These are phyloP conservation scores for Aureobasidium zeae DNA, from an alignment of 2,329 filamentous ascomycete species.

Conservation along the genomic window DNA sequence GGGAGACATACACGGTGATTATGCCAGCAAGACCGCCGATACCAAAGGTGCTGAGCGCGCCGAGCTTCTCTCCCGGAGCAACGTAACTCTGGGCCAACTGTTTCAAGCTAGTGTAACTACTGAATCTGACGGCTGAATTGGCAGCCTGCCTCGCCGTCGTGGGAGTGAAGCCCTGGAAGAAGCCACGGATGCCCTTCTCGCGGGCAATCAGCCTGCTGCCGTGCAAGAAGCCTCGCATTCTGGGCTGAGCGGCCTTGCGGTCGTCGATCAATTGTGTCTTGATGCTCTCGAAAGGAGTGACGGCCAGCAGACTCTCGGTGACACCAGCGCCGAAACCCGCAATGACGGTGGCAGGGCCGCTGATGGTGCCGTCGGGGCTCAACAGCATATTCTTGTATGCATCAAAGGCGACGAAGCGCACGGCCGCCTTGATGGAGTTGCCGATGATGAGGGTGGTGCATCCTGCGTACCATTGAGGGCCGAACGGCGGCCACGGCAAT, in stretches of 20 bases:
- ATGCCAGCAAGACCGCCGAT: conserved; percentile 82
- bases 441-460: conserved; percentile 96
- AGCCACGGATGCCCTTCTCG: conserved; percentile 80
- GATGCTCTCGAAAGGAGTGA: conserved; percentile 95
- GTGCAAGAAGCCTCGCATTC: conserved; percentile 86
- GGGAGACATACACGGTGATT: conserved; percentile 69
- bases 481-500: conserved; percentile 90
- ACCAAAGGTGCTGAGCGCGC: conserved; percentile 76
- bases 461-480: conserved; percentile 90
- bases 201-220: conserved; percentile 77
- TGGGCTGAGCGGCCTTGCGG: conserved; percentile 73
- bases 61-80: conserved; percentile 88
- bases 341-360: conserved; percentile 80
- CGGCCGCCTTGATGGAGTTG: conserved; percentile 92
- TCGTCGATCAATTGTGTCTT: conserved; percentile 99
- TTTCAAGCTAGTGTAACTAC: conserved; percentile 77
- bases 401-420: conserved; percentile 94
- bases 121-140: conserved; percentile 86
- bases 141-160: conserved; percentile 91
- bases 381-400: conserved; percentile 77
- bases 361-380: conserved; percentile 78
- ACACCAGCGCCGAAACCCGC: conserved; percentile 92
- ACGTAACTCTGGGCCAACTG: conserved; percentile 89
- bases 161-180: conserved; percentile 94
- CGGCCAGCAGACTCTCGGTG: conserved; percentile 84